Evolutionary conservation across 148 eudicot genomes (phyloP).

Genomic region (Dianthus caryophyllus): DNA sequence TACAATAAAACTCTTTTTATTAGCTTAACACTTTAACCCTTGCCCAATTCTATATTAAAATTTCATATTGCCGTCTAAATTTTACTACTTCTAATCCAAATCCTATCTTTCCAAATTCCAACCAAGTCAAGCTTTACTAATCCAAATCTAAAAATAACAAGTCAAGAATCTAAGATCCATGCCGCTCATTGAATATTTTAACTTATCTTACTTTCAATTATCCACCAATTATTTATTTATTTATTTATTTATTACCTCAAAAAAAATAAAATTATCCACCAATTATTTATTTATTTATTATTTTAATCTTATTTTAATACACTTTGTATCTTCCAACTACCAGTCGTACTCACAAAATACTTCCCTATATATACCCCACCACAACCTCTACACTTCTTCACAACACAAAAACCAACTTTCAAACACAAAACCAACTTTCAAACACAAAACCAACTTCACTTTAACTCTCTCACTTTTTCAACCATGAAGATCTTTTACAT

Average conservation of each 20-base stretch:
- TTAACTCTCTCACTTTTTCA: not conserved
- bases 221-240: too few relatives aligned
- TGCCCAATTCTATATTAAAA: too few relatives aligned
- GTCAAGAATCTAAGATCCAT: not conserved
- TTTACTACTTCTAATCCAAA: too few relatives aligned
- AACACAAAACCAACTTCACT: too few relatives aligned
- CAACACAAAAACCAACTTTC: slow-evolving; percentile 18
- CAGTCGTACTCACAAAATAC: slow-evolving; percentile 2
- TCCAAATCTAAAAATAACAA: not conserved
- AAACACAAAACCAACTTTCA: not conserved
- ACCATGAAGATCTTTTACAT: not conserved
- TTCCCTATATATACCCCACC: slow-evolving; percentile 31
- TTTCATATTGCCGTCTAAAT: too few relatives aligned
- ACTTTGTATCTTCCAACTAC: slow-evolving; percentile 10
- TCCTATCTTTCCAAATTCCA: not conserved
- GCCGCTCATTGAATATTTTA: slow-evolving; percentile 2
- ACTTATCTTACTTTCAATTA: slow-evolving; percentile 5
- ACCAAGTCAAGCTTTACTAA: slow-evolving; percentile 6
- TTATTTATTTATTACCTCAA: too few relatives aligned
- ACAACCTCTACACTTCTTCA: not conserved
- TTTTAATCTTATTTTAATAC: not conserved
- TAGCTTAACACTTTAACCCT: too few relatives aligned
- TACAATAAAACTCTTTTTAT: too few relatives aligned
- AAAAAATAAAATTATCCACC: too few relatives aligned
- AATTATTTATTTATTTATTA: too few relatives aligned